Conservation (phyloP, 106 monocot species). For the Amphibolis antarctica region DNA sequence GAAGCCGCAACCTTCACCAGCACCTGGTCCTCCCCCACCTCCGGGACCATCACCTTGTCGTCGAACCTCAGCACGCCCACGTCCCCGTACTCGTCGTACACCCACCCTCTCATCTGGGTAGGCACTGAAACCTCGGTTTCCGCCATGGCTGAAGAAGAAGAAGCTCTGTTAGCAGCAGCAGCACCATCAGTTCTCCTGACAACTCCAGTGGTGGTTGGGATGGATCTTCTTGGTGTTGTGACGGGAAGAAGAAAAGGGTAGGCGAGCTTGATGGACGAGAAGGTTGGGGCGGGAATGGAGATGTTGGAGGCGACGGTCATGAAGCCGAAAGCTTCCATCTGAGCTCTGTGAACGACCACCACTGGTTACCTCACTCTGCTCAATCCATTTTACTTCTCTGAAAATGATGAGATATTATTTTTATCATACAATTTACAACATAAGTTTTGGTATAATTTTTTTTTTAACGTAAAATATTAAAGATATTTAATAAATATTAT, state of each 20-base stretch:
- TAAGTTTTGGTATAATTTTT: no score
- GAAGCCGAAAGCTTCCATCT: neutral
- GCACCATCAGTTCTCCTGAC: neutral
- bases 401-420: no score
- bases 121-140: slow-evolving; percentile 24
- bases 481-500: no score
- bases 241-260: neutral
- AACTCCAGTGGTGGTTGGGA: neutral
- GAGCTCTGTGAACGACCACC: no score
- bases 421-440: no score
- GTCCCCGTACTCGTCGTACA: slow-evolving; percentile 73
- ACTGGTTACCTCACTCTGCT: no score
- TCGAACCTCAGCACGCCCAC: slow-evolving; percentile 42
- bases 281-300: neutral
- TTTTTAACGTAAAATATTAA: no score
- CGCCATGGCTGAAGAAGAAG: neutral
- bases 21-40: slow-evolving; percentile 71
- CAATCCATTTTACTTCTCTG: no score
- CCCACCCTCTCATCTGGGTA: slow-evolving; percentile 72
- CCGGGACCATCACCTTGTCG: slow-evolving; percentile 51
- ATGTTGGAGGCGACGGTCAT: neutral
- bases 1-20: slow-evolving; percentile 81
- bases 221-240: neutral
- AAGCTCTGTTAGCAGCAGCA: neutral
- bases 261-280: neutral